Evolutionary conservation across 805 yeast genomes (phyloP), one percentile per base, ranked within the genome.

Genomic region (Candida vaughaniae): DNA sequence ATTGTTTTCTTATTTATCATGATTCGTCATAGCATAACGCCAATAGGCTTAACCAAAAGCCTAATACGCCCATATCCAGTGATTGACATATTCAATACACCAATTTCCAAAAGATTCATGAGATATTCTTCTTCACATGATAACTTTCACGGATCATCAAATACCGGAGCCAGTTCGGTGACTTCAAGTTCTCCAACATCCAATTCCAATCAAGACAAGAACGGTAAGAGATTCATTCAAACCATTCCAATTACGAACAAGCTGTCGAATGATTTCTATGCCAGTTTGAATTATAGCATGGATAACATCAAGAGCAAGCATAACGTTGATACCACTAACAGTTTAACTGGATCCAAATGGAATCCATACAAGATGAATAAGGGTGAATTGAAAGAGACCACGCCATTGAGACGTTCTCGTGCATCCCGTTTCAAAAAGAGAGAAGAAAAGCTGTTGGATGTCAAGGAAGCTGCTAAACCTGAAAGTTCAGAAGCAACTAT

Each of bases 161-260:
- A 18, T 18, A 6, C 36, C 36, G 31, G 31, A 6, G 15, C 36
- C 36, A 25, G n/a, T 14, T 27, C 33, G 32, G 30, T 42, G 15
- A 48, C 22, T 11, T 23, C 29, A 17, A 12, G 16, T 16, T 16
- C 25, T 12, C 10, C 33, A 5, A 15, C 38, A 29, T 20, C 23
- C 9, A 20, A 6, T 20, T 10, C 23, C 23, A 10, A 7, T 6
- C 18, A 6, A 6, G 33, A 51, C 34, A 52, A 49, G 19, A 55
- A 52, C 7, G 45, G 59, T 23, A 59, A 52, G 39, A 44, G 69
- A 39, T 62, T 53, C 43, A 60, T 63, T 47, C 68, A 62, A 43
- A 63, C 69, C 3, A 59, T 60, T 22, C 62, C 65, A 4, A 43
- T 50, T 2, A 38, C 58, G 6, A 42, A 45, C 14, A 39, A 47